phyloP scores from a whole-genome alignment of 306 rosid species.

The Phaseolus lunatus region DNA sequence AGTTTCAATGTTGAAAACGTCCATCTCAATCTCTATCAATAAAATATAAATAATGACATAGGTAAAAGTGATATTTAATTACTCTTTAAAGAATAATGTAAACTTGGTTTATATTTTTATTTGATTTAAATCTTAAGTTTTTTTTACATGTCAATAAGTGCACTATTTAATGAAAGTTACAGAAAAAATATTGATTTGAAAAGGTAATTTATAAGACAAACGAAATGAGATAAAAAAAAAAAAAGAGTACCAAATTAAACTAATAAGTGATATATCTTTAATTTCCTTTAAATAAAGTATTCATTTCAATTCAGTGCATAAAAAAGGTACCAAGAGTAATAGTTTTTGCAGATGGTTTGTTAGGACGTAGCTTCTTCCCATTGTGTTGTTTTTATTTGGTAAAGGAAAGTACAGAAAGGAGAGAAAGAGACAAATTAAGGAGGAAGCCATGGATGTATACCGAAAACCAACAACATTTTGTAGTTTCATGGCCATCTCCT shows the following conservation, averaged over 20 bases:
- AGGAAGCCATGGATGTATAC: neutral
- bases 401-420: neutral
- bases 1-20: neutral
- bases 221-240: no score
- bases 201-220: neutral
- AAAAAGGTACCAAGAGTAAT: no score
- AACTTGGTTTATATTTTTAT: neutral
- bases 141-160: no score
- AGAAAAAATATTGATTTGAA: neutral
- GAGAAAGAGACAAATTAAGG: conserved; percentile 26
- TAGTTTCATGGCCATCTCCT: conserved; percentile 30
- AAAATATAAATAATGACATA: neutral
- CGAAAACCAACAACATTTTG: conserved; percentile 34
- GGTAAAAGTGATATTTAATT: no score
- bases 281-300: no score
- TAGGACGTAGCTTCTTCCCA: no score
- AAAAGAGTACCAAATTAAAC: no score
- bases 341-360: no score
- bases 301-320: no score
- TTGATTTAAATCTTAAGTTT: neutral
- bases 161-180: no score
- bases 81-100: no score
- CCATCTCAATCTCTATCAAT: neutral
- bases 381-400: neutral
- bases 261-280: no score